phyloP scores from a whole-genome alignment of 1,139 yeast species.

The Yamadazyma dendronema region DNA sequence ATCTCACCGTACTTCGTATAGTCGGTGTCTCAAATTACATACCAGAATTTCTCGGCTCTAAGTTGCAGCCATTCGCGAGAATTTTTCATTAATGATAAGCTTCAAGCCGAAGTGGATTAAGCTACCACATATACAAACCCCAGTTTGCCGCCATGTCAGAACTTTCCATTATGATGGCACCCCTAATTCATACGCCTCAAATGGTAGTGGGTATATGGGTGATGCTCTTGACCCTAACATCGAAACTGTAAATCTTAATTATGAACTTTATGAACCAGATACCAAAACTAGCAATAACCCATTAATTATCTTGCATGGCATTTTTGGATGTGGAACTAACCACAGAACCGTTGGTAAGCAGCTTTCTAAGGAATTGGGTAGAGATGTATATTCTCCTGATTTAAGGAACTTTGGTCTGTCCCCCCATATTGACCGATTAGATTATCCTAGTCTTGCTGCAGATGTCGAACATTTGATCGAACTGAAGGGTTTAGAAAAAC shows the following conservation, averaged over 20 bases:
- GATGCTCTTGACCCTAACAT: slow-evolving; percentile 26
- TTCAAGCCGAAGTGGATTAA: neutral
- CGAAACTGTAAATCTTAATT: slow-evolving; percentile 30
- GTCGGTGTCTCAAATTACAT: no score
- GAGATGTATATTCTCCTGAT: slow-evolving; percentile 70
- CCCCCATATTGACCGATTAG: slow-evolving; percentile 69
- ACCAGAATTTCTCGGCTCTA: no score
- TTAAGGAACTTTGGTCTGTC: slow-evolving; percentile 91
- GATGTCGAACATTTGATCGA: slow-evolving; percentile 78
- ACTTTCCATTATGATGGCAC: slow-evolving; percentile 10
- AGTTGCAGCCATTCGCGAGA: neutral
- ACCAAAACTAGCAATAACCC: slow-evolving; percentile 38
- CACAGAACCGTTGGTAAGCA: slow-evolving; percentile 70
- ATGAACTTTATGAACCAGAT: slow-evolving; percentile 29
- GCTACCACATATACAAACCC: no score
- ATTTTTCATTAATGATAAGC: neutral
- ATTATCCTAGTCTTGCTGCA: slow-evolving; percentile 78
- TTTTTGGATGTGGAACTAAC: slow-evolving; percentile 81
- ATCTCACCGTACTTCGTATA: no score
- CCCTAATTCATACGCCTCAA: slow-evolving; percentile 7
- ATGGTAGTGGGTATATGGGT: slow-evolving; percentile 18
- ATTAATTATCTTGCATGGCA: slow-evolving; percentile 78
- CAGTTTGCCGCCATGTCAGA: neutral
- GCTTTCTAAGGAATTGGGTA: slow-evolving; percentile 37
- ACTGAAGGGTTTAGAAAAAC: slow-evolving; percentile 39